A percentile compares a stretch with the other conserved stretches of the same genome.
Conservation (phyloP, 192 early-diverging fungal species). For the Chytriomyces hyalinus region DNA sequence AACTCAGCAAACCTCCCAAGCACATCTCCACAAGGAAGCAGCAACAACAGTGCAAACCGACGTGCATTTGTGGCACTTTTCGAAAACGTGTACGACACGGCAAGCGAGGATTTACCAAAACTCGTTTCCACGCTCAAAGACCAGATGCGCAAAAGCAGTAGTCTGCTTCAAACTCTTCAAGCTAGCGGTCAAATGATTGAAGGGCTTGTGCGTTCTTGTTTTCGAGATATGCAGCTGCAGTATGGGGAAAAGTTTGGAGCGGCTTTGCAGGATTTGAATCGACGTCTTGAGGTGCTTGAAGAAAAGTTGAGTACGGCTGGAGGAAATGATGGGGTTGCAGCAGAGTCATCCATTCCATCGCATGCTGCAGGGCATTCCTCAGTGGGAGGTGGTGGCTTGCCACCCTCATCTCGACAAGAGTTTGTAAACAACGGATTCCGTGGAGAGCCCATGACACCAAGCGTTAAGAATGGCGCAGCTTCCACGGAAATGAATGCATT, state of each 20-base stretch:
- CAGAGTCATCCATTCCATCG: constrained; percentile 6
- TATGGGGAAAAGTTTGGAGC: constrained; percentile 64
- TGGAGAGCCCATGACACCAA: constrained; percentile 43
- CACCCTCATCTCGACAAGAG: background rate
- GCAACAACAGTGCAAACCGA: background rate
- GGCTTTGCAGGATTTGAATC: constrained; percentile 58
- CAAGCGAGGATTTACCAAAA: constrained; percentile 62
- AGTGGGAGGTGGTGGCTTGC: background rate
- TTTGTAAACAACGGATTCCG: constrained; percentile 32
- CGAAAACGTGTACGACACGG: constrained; percentile 60
- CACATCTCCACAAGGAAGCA: background rate
- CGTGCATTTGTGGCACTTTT: constrained; percentile 32
- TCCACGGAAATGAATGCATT: constrained; percentile 12
- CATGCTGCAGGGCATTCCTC: background rate
- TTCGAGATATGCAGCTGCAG: constrained; percentile 71
- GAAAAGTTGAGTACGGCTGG: constrained; percentile 19
- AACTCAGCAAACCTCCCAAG: background rate
- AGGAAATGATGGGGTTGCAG: background rate
- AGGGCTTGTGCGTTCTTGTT: constrained; percentile 73
- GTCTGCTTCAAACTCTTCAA: constrained; percentile 77
- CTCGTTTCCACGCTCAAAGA: constrained; percentile 75
- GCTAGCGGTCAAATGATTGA: constrained; percentile 77
- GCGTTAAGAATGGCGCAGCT: constrained; percentile 2
- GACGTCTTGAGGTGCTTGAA: constrained; percentile 50
- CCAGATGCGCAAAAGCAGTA: constrained; percentile 72